phyloP scores from a whole-genome alignment of 768 basidiomycete genomes.

The Rhizopogon rudus region DNA sequence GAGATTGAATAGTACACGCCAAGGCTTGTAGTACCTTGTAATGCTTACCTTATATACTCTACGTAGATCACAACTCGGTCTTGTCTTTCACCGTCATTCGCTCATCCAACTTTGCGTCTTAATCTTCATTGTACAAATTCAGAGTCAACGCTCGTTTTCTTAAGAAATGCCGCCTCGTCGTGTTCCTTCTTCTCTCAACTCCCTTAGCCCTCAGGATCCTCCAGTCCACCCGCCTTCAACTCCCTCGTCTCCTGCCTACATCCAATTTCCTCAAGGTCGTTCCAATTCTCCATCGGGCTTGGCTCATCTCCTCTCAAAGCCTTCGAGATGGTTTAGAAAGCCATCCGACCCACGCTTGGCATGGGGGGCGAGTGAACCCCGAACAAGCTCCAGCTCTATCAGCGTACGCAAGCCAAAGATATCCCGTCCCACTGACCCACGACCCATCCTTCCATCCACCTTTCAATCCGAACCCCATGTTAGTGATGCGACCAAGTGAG shows the following conservation, averaged over 20 bases:
- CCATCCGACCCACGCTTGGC: conserved; percentile 47
- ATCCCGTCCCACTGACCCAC: conserved; percentile 77
- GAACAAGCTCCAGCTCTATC: conserved; percentile 42
- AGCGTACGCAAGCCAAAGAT: conserved; percentile 65
- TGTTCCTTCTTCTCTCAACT: conserved; percentile 31
- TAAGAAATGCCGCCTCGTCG: conserved; percentile 48
- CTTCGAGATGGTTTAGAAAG: conserved; percentile 72
- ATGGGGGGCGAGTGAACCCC: conserved; percentile 37
- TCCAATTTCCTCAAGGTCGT: conserved; percentile 41
- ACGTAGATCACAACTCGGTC: background rate
- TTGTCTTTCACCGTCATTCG: background rate
- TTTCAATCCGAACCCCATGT: conserved; percentile 44
- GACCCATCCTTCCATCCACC: conserved; percentile 52
- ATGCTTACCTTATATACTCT: too few relatives aligned
- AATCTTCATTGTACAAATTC: conserved; percentile 1
- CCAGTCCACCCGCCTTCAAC: conserved; percentile 11
- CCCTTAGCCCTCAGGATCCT: conserved; percentile 35
- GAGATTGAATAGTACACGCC: too few relatives aligned
- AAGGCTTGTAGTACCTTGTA: too few relatives aligned
- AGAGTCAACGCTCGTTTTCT: conserved; percentile 8
- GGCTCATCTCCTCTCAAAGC: conserved; percentile 59
- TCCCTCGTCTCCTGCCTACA: conserved; percentile 30
- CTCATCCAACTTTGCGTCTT: background rate
- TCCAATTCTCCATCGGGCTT: conserved; percentile 63
- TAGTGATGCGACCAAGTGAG: conserved; percentile 51